Evolutionary conservation across 768 basidiomycete species (phyloP).

Genomic region (Lactarius hatsudake): DNA sequence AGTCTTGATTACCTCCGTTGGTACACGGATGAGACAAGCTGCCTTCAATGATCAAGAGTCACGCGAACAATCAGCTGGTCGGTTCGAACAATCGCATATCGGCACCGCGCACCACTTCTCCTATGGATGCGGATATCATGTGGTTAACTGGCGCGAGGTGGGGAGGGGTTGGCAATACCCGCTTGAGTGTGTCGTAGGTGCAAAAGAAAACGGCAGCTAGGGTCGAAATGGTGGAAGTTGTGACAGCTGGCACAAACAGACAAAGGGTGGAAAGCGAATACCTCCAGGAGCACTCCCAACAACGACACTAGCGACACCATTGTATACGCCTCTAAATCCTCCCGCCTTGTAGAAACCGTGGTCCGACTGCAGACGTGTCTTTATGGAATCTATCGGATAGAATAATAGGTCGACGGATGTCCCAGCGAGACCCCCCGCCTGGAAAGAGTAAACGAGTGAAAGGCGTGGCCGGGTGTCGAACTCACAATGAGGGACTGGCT

Average conservation of each 20-base stretch:
- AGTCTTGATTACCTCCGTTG: conserved; percentile 95
- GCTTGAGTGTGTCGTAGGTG: conserved; percentile 88
- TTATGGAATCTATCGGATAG: conserved; percentile 95
- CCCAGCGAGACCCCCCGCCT: conserved; percentile 92
- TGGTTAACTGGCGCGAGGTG: conserved; percentile 65
- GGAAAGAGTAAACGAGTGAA: conserved; percentile 6
- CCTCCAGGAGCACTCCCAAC: conserved; percentile 96
- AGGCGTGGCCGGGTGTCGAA: neutral
- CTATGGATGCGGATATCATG: conserved; percentile 49
- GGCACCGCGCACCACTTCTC: conserved; percentile 48
- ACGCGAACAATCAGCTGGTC: conserved; percentile 9
- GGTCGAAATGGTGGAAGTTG: neutral
- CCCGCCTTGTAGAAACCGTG: conserved; percentile 85
- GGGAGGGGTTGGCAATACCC: conserved; percentile 57
- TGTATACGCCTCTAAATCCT: conserved; percentile 88
- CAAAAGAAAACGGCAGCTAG: conserved; percentile 94
- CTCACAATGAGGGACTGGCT: conserved; percentile 36
- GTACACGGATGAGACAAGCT: conserved; percentile 90
- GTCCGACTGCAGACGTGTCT: conserved; percentile 88
- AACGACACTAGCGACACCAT: conserved; percentile 89
- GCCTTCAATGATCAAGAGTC: conserved; percentile 43
- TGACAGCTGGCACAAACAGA: neutral
- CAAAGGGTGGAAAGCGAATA: conserved; percentile 34
- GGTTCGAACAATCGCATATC: neutral
- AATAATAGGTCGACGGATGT: conserved; percentile 92